phyloP scores from a whole-genome alignment of 495 filamentous ascomycete genomes.

The Aspergillus campestris region DNA sequence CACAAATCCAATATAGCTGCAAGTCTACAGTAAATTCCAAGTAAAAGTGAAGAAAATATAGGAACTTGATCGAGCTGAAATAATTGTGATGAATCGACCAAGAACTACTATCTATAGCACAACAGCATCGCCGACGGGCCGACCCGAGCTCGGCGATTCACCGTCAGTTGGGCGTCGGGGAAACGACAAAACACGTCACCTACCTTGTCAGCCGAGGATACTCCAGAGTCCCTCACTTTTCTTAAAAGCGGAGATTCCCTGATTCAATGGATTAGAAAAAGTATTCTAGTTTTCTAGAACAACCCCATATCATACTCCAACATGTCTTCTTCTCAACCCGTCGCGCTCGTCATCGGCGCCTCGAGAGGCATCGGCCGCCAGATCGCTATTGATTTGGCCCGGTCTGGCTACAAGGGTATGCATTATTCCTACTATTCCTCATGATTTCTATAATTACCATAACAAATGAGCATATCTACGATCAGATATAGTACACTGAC shows the following conservation, averaged over 20 bases:
- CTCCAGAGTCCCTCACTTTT: background rate
- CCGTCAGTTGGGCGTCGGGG: background rate
- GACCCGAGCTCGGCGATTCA: slow-evolving; percentile 7
- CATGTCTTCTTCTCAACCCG: slow-evolving; percentile 27
- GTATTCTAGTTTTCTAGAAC: no score
- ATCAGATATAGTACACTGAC: background rate
- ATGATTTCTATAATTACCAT: background rate
- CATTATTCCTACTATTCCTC: background rate
- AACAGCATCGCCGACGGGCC: background rate
- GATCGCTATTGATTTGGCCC: slow-evolving; percentile 63
- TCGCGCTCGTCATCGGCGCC: slow-evolving; percentile 62
- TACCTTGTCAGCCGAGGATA: background rate
- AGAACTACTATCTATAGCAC: no score
- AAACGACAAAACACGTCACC: background rate
- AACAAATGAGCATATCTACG: slow-evolving; percentile 1
- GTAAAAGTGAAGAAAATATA: no score
- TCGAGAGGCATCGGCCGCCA: slow-evolving; percentile 72
- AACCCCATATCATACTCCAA: background rate
- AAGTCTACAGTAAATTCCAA: no score
- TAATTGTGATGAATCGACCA: no score
- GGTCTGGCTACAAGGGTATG: slow-evolving; percentile 59
- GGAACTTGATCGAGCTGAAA: no score
- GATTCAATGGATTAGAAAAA: background rate
- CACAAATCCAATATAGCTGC: no score
- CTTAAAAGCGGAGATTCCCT: background rate